Base-by-base conservation (phyloP, 192 early-diverging fungal species). In the Rhizophlyctis rosea region DNA sequence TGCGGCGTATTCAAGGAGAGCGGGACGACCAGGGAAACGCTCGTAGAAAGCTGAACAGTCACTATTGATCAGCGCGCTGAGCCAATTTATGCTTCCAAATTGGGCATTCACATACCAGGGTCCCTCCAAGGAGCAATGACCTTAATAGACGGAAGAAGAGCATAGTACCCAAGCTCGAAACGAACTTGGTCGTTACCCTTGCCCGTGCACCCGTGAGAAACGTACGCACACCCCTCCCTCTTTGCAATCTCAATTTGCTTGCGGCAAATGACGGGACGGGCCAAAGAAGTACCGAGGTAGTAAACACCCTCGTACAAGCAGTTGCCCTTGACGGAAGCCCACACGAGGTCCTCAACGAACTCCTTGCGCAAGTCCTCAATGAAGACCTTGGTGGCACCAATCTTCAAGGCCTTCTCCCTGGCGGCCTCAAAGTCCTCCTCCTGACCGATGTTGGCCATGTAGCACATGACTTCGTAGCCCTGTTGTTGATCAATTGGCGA, bases 181-280 rank as follows among this genome's bases (percentile, higher is more conserved):
- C 95, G 91, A 59, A 99, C 95, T 81, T 99, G 97, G 77, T 99
- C 97, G 84, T 99, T 99, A 55, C 97, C 95, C 80, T 99, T 99
- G 59, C 97, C 96, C 31, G 97, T 98, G 86, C 95, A 98, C 18
- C 97, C 95, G 78, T 99, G 97, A n/a, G 94, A 91, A 3, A 99
- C 94, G 70, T 80, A 93, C 33, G 93, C 86, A 81, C 97, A 99
- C 50, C 89, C 91, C 81, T 99, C 97, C 36, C 78, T 80, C 57
- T 82, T 77, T 27, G 97, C 97, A 59, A 99, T 92, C 60, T 93
- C 90, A 54, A 99, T 96, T 81, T 79, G 75, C 39, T 76, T 81
- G 52, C 88, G 84, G 50, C 91, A 90, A 80, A 99, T 99, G 63
- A 98, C 86, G 28, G 97, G 97, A 62, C 97, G 90, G 18, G 97